phyloP scores from a whole-genome alignment of 164 flowering plant genomes.

The Vitis amurensis region DNA sequence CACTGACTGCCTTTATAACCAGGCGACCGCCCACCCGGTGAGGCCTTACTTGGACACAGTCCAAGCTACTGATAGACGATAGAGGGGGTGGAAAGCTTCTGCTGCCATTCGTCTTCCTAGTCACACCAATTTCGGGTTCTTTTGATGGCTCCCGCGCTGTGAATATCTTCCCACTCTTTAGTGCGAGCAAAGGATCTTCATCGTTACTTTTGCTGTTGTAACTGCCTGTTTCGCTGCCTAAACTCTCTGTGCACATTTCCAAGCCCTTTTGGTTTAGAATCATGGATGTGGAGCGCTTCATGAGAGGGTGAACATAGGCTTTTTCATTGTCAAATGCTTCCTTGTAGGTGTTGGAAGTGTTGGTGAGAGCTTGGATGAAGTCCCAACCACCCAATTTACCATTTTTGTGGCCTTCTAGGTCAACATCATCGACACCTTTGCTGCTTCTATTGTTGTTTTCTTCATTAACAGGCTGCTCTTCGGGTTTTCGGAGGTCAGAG shows the following conservation, averaged over 20 bases:
- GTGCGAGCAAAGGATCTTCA: conserved; percentile 8
- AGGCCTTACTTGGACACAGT: conserved; percentile 35
- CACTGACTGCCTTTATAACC: conserved; percentile 42
- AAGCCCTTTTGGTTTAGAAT: conserved; percentile 52
- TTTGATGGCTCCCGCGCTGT: not conserved
- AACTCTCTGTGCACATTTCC: conserved; percentile 74
- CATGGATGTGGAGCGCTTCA: conserved; percentile 34
- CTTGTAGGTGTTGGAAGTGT: conserved; percentile 4
- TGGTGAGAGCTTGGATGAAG: conserved; percentile 38
- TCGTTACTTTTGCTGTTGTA: conserved; percentile 23
- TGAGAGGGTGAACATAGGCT: conserved; percentile 53
- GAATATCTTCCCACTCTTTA: not conserved
- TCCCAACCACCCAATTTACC: conserved; percentile 37
- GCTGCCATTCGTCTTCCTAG: conserved; percentile 3
- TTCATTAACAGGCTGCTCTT: not conserved
- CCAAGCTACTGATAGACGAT: conserved; percentile 39
- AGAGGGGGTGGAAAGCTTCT: conserved; percentile 54
- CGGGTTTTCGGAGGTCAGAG: not conserved
- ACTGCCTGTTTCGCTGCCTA: conserved; percentile 72
- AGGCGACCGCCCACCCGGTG: conserved; percentile 56
- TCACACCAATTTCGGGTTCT: not conserved
- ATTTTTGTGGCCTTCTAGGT: not conserved
- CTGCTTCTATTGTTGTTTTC: not conserved
- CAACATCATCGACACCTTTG: too few relatives aligned
- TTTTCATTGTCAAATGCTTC: conserved; percentile 14